A percentile compares a stretch with the other conserved stretches of the same genome.
phyloP scores from a whole-genome alignment of 257 asterid species.

The Solanum boliviense region DNA sequence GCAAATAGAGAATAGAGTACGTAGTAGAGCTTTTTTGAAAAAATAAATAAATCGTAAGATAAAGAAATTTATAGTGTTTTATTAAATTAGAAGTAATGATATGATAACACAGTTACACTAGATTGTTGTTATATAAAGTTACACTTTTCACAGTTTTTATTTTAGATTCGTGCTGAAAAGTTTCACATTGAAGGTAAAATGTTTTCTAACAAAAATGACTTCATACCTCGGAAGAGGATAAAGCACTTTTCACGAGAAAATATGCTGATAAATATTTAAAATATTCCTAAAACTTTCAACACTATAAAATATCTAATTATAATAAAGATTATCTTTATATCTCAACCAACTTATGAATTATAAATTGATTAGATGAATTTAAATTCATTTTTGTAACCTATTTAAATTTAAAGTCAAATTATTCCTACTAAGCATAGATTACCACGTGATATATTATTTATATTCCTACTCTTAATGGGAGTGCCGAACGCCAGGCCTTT shows the following conservation, averaged over 20 bases:
- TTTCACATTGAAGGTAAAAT: too few species aligned
- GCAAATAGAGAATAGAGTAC: background rate
- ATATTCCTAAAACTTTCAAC: background rate
- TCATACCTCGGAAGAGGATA: too few species aligned
- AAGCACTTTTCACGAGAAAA: background rate
- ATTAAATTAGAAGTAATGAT: too few species aligned
- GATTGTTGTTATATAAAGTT: too few species aligned
- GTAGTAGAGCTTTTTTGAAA: background rate
- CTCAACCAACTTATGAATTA: background rate
- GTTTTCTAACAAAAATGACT: too few species aligned
- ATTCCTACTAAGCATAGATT: background rate
- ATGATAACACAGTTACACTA: too few species aligned
- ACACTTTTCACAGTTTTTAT: too few species aligned
- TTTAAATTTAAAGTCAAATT: background rate
- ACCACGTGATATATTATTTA: background rate
- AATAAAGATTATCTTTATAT: background rate
- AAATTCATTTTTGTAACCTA: background rate
- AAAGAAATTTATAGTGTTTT: too few species aligned
- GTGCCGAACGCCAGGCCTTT: background rate
- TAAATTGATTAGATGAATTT: background rate
- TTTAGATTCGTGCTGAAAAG: too few species aligned
- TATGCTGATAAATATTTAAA: background rate
- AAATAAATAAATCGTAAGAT: too few species aligned
- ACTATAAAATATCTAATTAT: background rate
- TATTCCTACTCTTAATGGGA: background rate